Evolutionary conservation across 2,329 filamentous ascomycete genomes (phyloP), one percentile per base, ranked within the genome.

Genomic region (Chrysosphaeria jannelii): DNA sequence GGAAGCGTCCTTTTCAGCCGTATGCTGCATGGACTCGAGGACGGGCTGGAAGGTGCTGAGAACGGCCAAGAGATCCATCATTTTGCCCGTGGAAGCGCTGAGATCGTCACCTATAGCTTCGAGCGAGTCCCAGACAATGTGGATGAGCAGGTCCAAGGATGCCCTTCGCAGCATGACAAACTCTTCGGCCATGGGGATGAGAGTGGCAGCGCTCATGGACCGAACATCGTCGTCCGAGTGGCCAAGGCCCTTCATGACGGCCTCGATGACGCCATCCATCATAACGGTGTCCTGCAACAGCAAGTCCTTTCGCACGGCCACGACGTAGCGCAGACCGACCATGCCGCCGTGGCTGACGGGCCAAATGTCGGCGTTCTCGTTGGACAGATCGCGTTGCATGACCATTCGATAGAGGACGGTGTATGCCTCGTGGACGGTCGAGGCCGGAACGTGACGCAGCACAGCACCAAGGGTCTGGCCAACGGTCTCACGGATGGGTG

Each of bases 321-420:
- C 85, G 22, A 97, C 62, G 38, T 97, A 97, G 35, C 81, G 62
- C 36, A 97, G 48, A 6, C 85, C 85, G 22, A 93, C 79, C 85
- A 97, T 97, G 30, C 85, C 85, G 33, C 85, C 85, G 41, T 97
- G 88, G 36, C 79, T 90, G 18, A 91, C 72, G 28, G 89, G 76
- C 85, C 85, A 97, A 14, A 78, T 57, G 9, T 71, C 65, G n/a
- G n/a, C n/a, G 15, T 58, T 60, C 13, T 68, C 63, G 13, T 79
- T 48, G 18, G 64, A 59, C 12, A 85, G 48, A 33, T 89, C 74
- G 20, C 68, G 63, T 39, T 91, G 78, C 63, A 90, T 85, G 18
- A 93, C 78, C 48, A 97, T 71, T 18, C 71, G 62, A 36, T 85
- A 70, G 4, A 97, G 54, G 20, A 88, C 69, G 21, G 54, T 58